Base-by-base conservation (phyloP, 306 rosid species). In the Macrotyloma uniflorum region DNA sequence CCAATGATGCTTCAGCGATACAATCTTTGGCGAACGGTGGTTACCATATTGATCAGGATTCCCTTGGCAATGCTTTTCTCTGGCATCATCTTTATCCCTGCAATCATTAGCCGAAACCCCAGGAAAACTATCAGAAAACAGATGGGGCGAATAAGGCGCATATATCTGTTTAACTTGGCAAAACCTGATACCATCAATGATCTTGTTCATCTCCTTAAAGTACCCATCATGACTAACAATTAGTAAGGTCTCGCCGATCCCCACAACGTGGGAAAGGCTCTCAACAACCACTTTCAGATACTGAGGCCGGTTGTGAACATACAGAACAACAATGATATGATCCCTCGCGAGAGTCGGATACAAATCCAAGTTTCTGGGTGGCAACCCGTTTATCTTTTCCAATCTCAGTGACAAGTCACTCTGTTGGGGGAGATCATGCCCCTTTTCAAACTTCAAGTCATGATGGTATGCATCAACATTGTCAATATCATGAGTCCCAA, bases 1-100 rank as follows among this genome's bases (percentile, higher is more conserved):
- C 99, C 99, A 96, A 80, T 96, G 99, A 87, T 96, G 99, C 91
- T 96, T 96, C 63, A 96, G 67, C 4, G 99, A 93, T 35, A 91
- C 98, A 54, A 96, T 96, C 87, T 88, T 91, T 2, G 96, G 98
- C 1, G 86, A 79, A 15, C 99, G 88, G 23, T 93, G 94, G 89
- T 88, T 91, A 42, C 97, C 97, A 79, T 93, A 93, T 85, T 96
- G 99, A 86, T 96, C 99, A 30, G 97, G 91, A 74, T 74, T 85
- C 75, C 99, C 98, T 20, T 71, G 9, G 8, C 98, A 96, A 61
- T 75, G 87, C 8, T 84, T 83, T 32, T 22, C 32, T 11, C 53
- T 43, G 0, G 80, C 76, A 61, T 79, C 86, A 46, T 87, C 98
- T 72, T 85, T 90, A 24, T 81, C 98, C 88, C 77, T 73, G 57